Conservation (phyloP, 1,284 basidiomycete species). For the Testicularia cyperi region DNA sequence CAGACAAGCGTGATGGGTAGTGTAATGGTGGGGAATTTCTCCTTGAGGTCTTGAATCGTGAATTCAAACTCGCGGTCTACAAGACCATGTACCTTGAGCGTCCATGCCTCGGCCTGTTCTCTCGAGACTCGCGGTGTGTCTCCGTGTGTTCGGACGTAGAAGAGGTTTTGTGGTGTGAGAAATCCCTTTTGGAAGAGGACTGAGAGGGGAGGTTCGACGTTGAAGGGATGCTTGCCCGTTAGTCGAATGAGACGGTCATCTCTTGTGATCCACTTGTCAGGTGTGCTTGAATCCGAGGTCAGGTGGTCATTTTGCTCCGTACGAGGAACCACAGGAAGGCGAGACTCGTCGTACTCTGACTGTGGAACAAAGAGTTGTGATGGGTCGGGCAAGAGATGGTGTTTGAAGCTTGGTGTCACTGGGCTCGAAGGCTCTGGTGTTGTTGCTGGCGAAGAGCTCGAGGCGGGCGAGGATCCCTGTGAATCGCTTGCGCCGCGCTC, state of each 20-base stretch:
- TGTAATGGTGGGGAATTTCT: slow-evolving; percentile 66
- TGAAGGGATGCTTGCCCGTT: slow-evolving; percentile 66
- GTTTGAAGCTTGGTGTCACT: too few species aligned
- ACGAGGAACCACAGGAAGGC: slow-evolving; percentile 34
- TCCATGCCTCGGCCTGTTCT: slow-evolving; percentile 64
- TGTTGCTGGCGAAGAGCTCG: slow-evolving; percentile 14
- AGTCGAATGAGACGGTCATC: slow-evolving; percentile 48
- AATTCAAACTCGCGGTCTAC: slow-evolving; percentile 42
- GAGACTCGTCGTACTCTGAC: slow-evolving; percentile 15
- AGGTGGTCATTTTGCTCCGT: slow-evolving; percentile 32
- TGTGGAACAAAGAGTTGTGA: slow-evolving; percentile 13
- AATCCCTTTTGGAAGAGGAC: slow-evolving; percentile 67
- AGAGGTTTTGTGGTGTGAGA: slow-evolving; percentile 69
- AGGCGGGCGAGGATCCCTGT: slow-evolving; percentile 7
- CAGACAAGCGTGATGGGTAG: slow-evolving; percentile 71
- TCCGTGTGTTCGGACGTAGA: slow-evolving; percentile 72
- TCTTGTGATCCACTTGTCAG: slow-evolving; percentile 49
- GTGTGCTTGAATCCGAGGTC: slow-evolving; percentile 43
- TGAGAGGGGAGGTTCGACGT: slow-evolving; percentile 66
- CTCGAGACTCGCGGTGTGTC: slow-evolving; percentile 66
- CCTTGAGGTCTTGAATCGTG: slow-evolving; percentile 61
- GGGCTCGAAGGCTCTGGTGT: slow-evolving; percentile 35
- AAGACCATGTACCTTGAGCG: slow-evolving; percentile 64
- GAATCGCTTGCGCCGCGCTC: slow-evolving; percentile 11
- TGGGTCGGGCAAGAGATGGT: too few species aligned